Base-by-base conservation (phyloP, 73 alveolate genomes). In the Paramecium biaurelia region DNA sequence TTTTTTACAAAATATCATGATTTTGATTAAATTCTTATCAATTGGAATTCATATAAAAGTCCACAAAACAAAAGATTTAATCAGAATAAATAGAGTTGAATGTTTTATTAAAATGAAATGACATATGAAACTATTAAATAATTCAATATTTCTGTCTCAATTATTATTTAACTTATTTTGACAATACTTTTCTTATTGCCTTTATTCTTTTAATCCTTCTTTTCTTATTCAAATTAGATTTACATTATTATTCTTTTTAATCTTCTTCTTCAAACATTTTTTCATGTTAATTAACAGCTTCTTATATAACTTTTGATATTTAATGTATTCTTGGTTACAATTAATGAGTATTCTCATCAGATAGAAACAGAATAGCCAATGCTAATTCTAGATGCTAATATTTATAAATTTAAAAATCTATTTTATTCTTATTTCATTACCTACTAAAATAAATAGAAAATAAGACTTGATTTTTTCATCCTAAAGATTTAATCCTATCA, bases 331-430 rank as follows among this genome's bases (percentile, higher is more conserved):
- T 30, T 26, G 84, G 84, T 6, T 63, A 9, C 2, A 63, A 30
- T 63, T 63, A 30, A 2, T 63, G 45, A 3, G 7, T 9, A 30
- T 15, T 32, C 15, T 10, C 49, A 12, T 63, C 45, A 14, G 84
- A 63, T 63, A 63, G 45, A 30, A 26, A 32, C 0, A 63, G 84
- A 63, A 63, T 63, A 1, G 86, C 86, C 21, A 72, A 72, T 12
- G 86, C 86, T 38, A 72, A 38, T 72, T 72, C 86, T 38, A 72
- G 21, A 72, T 72, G 86, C 18, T 32, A 12, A 38, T 72, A 38
- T 20, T 72, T 28, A 72, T 72, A 72, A 34, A 72, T 72, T 34
- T 72, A 20, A 72, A 34, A 72, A 72, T 72, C 86, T 72, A 72
- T 14, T 72, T 14, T 72, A 32, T 11, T 34, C 18, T 28, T 34